Evolutionary conservation across 805 yeast species (phyloP), one percentile per base, ranked within the genome.

Genomic region (Crinitomyces ghanaensis): DNA sequence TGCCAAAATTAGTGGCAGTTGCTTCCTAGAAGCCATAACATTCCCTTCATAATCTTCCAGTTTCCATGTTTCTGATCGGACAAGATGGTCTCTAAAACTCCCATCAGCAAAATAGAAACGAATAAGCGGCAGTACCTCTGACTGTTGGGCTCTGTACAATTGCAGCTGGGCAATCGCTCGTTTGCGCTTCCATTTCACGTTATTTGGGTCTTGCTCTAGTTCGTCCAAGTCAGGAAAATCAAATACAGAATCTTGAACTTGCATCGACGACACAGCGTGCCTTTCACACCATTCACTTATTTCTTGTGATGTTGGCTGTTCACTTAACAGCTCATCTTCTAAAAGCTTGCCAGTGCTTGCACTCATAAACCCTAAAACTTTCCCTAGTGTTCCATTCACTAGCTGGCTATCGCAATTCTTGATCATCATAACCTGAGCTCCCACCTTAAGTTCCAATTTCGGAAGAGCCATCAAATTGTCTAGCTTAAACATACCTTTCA

Each of bases 381-480:
- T 72, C 0, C 99, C 99, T 24, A 88, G 62, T 0, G 95, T 72
- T 2, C 99, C 98, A 57, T 91, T 91, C 26, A 91, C 97, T 24
- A 91, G 60, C 2, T 64, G 58, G 6, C 73, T 78, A 42, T 82
- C 86, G 19, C 70, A 65, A 52, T 91, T 91, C 47, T 81, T 83
- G 43, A 91, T 59, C 66, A 83, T 74, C 95, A 91, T 86, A 2
- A 91, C 96, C 55, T 91, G 98, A 0, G 95, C 93, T 23, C 83
- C 84, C 35, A 72, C 75, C 53, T 86, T 88, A 42, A 91, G 59
- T 2, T 61, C 65, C 11, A 91, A 49, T 5, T 45, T 50, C 37
- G 68, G 65, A 18, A 77, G 80, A 28, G 91, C 93, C 79, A 86
- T 76, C 25, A 83, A 62, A 29, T 68, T 66, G 3, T 60, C 54